Conservation (phyloP, 371 early-diverging fungal genomes). For the Mucor velutinosus region DNA sequence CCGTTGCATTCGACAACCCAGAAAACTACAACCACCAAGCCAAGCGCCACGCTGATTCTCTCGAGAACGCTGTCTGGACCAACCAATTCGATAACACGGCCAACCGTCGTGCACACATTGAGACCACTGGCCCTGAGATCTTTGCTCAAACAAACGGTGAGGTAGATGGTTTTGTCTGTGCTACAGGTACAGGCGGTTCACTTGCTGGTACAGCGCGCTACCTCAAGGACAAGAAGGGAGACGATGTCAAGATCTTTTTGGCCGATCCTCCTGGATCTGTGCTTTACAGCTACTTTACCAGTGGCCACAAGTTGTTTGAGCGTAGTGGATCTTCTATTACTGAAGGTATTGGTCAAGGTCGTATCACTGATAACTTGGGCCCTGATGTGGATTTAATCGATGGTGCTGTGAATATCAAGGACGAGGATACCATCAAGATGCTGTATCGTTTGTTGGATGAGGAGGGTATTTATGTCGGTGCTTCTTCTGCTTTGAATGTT, state of each 20-base stretch:
- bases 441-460: constrained; percentile 86
- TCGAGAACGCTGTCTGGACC: constrained; percentile 93
- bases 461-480: constrained; percentile 94
- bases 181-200: constrained; percentile 94
- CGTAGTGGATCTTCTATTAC: constrained; percentile 82
- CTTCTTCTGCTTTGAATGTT: constrained; percentile 90
- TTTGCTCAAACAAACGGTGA: constrained; percentile 81
- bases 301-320: constrained; percentile 68
- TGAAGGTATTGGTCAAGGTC: constrained; percentile 94
- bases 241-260: constrained; percentile 73
- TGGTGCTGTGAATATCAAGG: constrained; percentile 81
- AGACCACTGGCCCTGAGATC: constrained; percentile 96
- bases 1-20: constrained; percentile 90
- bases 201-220: constrained; percentile 85
- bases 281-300: constrained; percentile 77
- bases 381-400: constrained; percentile 81
- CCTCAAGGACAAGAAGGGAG: constrained; percentile 72
- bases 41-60: constrained; percentile 74
- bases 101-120: constrained; percentile 90
- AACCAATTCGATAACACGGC: constrained; percentile 90
- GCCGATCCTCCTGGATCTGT: constrained; percentile 97
- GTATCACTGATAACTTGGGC: constrained; percentile 88
- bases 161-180: constrained; percentile 88
- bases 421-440: constrained; percentile 84
- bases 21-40: constrained; percentile 97